Base-by-base conservation (phyloP, 805 yeast species). In the Candida methanosorbosa region DNA sequence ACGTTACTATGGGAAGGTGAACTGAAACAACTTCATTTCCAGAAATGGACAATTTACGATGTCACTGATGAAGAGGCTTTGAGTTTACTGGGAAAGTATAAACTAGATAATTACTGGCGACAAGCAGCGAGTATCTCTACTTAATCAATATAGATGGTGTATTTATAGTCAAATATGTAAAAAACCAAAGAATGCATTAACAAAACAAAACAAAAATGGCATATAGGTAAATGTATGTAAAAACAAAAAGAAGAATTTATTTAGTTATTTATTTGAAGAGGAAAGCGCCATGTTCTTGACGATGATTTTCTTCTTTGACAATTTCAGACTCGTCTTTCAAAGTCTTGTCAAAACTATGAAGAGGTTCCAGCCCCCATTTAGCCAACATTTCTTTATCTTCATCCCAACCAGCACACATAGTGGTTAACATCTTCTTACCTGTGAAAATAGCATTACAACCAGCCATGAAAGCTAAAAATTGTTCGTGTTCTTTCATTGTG, bases 361-460 rank as follows among this genome's bases (percentile, higher is more conserved):
- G 18, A 13, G 38, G 41, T 22, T 35, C 29, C 30, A 35, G n/a
- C 0, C 92, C 92, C 88, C 88, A 82, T 46, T 68, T 74, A 6
- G 57, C 51, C 21, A 82, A 59, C 85, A 82, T 73, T 8, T 56
- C 68, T 38, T 68, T 79, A 50, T 82, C 92, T 46, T 81, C 88
- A 30, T 81, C 85, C 88, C 90, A 82, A 6, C 86, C 87, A 44
- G 74, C 78, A 52, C 90, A 81, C 75, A 77, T 74, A 4, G 92
- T 83, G 2, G 92, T 82, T 37, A 82, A 60, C 90, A 82, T 82
- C 44, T 70, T 73, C 53, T 81, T 78, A 25, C 92, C 92, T 1
- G 88, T 82, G 56, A 82, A 82, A 27, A 82, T 77, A 15, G 90
- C 87, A 55, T 82, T 82, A 44, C 79, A 77, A 15, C 92, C 92